phyloP scores from a whole-genome alignment of 1,284 basidiomycete species.

The Psilocybe mexicana region DNA sequence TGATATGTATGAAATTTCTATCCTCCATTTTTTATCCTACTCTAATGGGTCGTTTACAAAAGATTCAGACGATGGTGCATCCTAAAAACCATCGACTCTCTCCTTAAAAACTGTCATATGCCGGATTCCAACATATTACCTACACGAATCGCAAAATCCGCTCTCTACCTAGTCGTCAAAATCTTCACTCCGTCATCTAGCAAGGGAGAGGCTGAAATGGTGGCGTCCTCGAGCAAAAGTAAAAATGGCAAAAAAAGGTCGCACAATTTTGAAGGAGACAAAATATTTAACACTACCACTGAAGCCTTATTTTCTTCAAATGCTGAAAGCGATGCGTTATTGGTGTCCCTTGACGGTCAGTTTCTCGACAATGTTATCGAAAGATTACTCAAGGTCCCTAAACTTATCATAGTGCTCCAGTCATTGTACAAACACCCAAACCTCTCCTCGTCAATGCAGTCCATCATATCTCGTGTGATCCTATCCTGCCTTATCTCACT shows the following conservation, averaged over 20 bases:
- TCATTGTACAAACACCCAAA: slow-evolving; percentile 49
- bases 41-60: slow-evolving; percentile 40
- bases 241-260: slow-evolving; percentile 77
- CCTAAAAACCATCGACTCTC: slow-evolving; percentile 41
- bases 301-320: slow-evolving; percentile 48
- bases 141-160: slow-evolving; percentile 55
- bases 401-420: slow-evolving; percentile 44
- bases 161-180: slow-evolving; percentile 50
- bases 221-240: slow-evolving; percentile 30
- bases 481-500: slow-evolving; percentile 58
- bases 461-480: slow-evolving; percentile 57
- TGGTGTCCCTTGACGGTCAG: slow-evolving; percentile 65
- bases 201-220: slow-evolving; percentile 21
- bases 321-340: slow-evolving; percentile 54
- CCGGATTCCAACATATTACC: slow-evolving; percentile 50
- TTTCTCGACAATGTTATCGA: slow-evolving; percentile 44
- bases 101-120: slow-evolving; percentile 49
- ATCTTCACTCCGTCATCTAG: slow-evolving; percentile 47
- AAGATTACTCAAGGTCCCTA: not conserved
- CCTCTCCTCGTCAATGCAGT: slow-evolving; percentile 54
- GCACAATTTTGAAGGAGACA: slow-evolving; percentile 77
- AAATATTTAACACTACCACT: slow-evolving; percentile 62
- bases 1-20: slow-evolving; percentile 43
- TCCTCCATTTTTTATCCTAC: not conserved
- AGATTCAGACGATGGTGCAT: slow-evolving; percentile 31